Evolutionary conservation across 805 yeast genomes (phyloP), one percentile per base, ranked within the genome.

Genomic region (Saturnispora besseyi): DNA sequence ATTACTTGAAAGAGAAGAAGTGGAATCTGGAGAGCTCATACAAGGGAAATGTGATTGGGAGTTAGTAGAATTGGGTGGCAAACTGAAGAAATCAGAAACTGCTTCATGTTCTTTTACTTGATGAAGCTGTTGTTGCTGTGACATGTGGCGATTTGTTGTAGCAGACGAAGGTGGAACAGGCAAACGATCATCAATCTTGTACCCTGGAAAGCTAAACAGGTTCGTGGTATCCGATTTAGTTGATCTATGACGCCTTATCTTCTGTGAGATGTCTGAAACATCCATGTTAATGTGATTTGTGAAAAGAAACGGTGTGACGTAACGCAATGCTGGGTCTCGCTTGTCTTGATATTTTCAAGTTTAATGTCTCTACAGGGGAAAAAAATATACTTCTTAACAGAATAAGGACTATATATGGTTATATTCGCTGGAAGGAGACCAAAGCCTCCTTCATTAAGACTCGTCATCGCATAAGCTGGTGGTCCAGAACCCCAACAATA

Each of bases 51-150:
- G 42, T 12, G 42, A 13, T 15, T 24, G 30, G n/a, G 30, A 22
- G 24, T 15, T 26, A 22, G 28, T 21, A 8, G 22, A 29, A 5
- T 9, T 18, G 15, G 36, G 15, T 21, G 24, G 45, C 15, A 30
- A 24, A 21, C 21, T 15, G 13, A 34, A 32, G 28, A 34, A 34
- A 11, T 29, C 40, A 11, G 42, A 26, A 6, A 41, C 26, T 9
- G 18, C 34, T 13, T 45, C 47, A 22, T 45, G 41, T 18, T 45
- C 47, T 37, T 45, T 45, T n/a, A 45, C 29, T 29, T 45, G 41
- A 28, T 45, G 26, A 15, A 45, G 47, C 10, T 37, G 41, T 22
- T 38, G 42, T 15, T 36, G 40, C 5, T 36, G 40, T 8, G 15
- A 12, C 40, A 36, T 36, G 40, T 36, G 40, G 1, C 21, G 22